Evolutionary conservation across 176 grass and related monocot species (phyloP).

Genomic region (Triticum urartu): DNA sequence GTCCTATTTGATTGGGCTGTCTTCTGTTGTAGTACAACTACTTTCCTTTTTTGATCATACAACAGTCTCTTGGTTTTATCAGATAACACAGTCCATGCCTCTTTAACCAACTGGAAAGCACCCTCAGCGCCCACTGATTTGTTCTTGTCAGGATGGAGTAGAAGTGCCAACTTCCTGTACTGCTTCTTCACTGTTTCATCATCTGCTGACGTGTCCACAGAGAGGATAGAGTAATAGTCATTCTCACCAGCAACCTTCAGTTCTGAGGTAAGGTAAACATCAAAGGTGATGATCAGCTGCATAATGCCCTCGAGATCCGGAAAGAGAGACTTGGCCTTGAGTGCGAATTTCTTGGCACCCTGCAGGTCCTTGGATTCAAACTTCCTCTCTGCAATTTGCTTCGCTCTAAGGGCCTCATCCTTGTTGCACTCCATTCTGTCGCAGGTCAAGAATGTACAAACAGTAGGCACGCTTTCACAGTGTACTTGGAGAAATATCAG

Average conservation of each 20-base stretch:
- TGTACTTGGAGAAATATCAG: not conserved
- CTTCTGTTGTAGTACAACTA: not conserved
- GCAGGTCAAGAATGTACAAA: not conserved
- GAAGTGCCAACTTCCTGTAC: slow-evolving; percentile 27
- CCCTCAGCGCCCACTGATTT: slow-evolving; percentile 37
- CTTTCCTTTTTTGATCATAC: slow-evolving; percentile 39
- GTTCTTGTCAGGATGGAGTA: slow-evolving; percentile 1
- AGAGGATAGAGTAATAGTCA: slow-evolving; percentile 43
- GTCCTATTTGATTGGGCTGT: not conserved
- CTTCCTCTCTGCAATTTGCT: slow-evolving; percentile 35
- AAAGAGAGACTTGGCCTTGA: slow-evolving; percentile 37
- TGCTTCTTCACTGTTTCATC: slow-evolving; percentile 25
- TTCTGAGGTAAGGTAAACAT: slow-evolving; percentile 38
- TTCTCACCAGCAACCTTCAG: slow-evolving; percentile 27
- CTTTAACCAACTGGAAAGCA: slow-evolving; percentile 33
- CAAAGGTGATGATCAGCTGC: slow-evolving; percentile 37
- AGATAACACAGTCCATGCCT: slow-evolving; percentile 38
- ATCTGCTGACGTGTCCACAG: slow-evolving; percentile 10
- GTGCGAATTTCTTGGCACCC: slow-evolving; percentile 46
- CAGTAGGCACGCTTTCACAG: not conserved
- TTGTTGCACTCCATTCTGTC: slow-evolving; percentile 40
- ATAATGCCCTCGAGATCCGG: slow-evolving; percentile 37
- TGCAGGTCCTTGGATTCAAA: slow-evolving; percentile 33
- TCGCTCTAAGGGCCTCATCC: slow-evolving; percentile 43
- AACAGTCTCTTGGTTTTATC: slow-evolving; percentile 21